Conservation (phyloP, 2,329 filamentous ascomycete species). For the Aspergillus oerlinghausenensis region DNA sequence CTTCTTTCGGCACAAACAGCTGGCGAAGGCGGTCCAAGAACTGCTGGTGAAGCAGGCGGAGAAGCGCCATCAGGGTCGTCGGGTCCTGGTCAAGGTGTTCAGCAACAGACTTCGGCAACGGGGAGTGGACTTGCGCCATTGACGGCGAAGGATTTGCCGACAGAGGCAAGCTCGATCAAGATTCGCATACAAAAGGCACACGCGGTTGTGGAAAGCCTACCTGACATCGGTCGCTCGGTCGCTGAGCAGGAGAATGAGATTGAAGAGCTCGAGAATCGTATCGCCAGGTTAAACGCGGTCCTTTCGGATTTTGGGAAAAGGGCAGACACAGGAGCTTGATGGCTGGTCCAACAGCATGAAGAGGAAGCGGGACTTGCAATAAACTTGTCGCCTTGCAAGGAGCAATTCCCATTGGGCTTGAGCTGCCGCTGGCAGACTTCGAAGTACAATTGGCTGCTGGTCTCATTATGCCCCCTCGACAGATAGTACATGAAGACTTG, state of each 20-base stretch:
- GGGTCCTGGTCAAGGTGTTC: slow-evolving; percentile 11
- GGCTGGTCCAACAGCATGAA: background rate
- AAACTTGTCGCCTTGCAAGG: background rate
- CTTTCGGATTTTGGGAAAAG: slow-evolving; percentile 39
- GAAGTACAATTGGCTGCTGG: background rate
- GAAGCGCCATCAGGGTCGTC: slow-evolving; percentile 15
- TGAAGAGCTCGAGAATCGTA: slow-evolving; percentile 35
- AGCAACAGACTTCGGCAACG: slow-evolving; percentile 24
- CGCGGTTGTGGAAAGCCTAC: slow-evolving; percentile 39
- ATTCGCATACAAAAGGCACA: slow-evolving; percentile 78
- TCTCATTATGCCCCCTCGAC: background rate
- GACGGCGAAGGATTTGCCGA: slow-evolving; percentile 70
- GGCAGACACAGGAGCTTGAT: slow-evolving; percentile 11
- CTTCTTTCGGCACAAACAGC: slow-evolving; percentile 53
- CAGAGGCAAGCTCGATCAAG: slow-evolving; percentile 72
- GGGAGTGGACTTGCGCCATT: slow-evolving; percentile 42
- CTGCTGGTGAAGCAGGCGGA: slow-evolving; percentile 20
- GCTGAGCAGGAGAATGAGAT: slow-evolving; percentile 44
- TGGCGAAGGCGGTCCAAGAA: slow-evolving; percentile 30
- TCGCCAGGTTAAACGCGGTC: slow-evolving; percentile 36
- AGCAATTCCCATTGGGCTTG: background rate
- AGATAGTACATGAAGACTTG: background rate
- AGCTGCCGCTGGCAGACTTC: background rate
- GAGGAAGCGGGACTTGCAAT: background rate
- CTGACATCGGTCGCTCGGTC: slow-evolving; percentile 42